Evolutionary conservation across 345 rosid genomes (phyloP).

Genomic region (Erodium maritimum): DNA sequence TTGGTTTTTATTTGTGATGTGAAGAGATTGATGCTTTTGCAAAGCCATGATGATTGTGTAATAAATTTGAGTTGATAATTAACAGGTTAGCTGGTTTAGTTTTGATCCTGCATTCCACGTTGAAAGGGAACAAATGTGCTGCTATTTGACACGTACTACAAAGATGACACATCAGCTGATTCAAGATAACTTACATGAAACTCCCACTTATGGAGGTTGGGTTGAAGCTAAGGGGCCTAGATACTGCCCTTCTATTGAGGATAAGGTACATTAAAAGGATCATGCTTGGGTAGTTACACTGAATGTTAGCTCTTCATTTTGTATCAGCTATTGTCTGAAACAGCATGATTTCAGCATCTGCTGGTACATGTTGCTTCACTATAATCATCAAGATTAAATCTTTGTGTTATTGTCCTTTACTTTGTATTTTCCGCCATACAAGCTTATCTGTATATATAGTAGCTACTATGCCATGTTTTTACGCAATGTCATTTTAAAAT

Average conservation of each 20-base stretch:
- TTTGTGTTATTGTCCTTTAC: not conserved
- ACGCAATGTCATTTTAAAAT: no score
- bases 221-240: slow-evolving; percentile 98
- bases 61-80: slow-evolving; percentile 12
- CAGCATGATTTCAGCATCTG: no score
- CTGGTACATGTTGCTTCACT: not conserved
- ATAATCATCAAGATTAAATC: not conserved
- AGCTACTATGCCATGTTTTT: no score
- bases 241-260: slow-evolving; percentile 98
- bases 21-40: slow-evolving; percentile 2
- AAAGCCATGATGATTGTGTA: slow-evolving; percentile 9
- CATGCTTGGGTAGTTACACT: not conserved
- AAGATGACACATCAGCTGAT: slow-evolving; percentile 76
- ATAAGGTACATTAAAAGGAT: slow-evolving; percentile 43
- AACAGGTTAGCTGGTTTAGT: slow-evolving; percentile 93
- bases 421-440: not conserved
- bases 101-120: slow-evolving; percentile 77
- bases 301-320: no score
- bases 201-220: slow-evolving; percentile 99
- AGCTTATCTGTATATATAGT: not conserved
- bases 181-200: slow-evolving; percentile 82
- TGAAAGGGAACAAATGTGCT: slow-evolving; percentile 92
- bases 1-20: not conserved
- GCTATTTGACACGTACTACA: slow-evolving; percentile 88
- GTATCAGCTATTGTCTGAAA: no score